Evolutionary conservation across 495 filamentous ascomycete species (phyloP).

Genomic region (Neurospora sp.): DNA sequence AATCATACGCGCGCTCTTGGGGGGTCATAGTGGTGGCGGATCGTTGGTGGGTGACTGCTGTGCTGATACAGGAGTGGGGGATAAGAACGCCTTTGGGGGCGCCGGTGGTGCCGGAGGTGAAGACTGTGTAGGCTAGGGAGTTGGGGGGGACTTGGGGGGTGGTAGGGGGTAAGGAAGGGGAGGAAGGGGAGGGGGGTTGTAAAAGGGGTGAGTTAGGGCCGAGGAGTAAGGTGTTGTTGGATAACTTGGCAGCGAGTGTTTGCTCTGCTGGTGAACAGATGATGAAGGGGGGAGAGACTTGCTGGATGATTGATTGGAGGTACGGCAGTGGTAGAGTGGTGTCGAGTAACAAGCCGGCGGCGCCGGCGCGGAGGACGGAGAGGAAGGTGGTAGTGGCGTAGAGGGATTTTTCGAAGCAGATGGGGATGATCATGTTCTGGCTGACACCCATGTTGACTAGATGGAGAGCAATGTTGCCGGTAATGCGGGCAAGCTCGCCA

Average conservation of each 20-base stretch:
- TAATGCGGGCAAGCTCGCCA: slow-evolving; percentile 32
- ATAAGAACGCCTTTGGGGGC: slow-evolving; percentile 35
- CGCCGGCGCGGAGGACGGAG: slow-evolving; percentile 42
- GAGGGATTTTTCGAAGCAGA: slow-evolving; percentile 46
- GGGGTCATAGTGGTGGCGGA: slow-evolving; percentile 29
- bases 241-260: slow-evolving; percentile 7
- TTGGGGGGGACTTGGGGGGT: slow-evolving; percentile 11
- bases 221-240: background rate
- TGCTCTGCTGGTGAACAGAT: slow-evolving; percentile 38
- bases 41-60: slow-evolving; percentile 30
- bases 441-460: slow-evolving; percentile 30
- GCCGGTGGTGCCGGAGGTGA: slow-evolving; percentile 42
- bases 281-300: slow-evolving; percentile 24
- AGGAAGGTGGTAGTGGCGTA: slow-evolving; percentile 39
- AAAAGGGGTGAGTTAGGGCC: background rate
- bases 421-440: slow-evolving; percentile 40
- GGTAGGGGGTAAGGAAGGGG: background rate
- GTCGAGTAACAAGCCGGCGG: slow-evolving; percentile 49
- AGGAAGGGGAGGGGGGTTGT: background rate
- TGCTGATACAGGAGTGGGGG: slow-evolving; percentile 29
- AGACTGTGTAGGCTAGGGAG: slow-evolving; percentile 43
- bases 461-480: slow-evolving; percentile 29
- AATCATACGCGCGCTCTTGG: slow-evolving; percentile 44
- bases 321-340: slow-evolving; percentile 42
- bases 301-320: slow-evolving; percentile 23